Conservation (phyloP, 164 flowering plant genomes). For the Annona squamosa region DNA sequence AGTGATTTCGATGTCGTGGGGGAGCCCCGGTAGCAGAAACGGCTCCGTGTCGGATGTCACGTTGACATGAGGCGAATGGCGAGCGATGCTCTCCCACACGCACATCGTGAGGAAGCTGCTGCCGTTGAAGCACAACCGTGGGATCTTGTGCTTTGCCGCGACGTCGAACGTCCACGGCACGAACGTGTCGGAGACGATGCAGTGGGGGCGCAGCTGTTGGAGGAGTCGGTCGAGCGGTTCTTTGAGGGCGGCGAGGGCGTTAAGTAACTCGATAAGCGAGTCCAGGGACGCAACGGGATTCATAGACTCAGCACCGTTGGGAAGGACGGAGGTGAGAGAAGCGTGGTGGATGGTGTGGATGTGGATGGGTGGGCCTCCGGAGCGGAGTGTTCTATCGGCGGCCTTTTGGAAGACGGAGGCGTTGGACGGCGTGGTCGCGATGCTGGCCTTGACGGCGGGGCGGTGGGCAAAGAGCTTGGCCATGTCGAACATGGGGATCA, state of each 20-base stretch:
- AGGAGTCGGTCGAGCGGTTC: conserved; percentile 27
- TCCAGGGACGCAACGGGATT: conserved; percentile 27
- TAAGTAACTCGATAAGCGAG: conserved; percentile 21
- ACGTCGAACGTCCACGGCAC: conserved; percentile 43
- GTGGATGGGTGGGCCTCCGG: conserved; percentile 3
- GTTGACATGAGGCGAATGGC: conserved; percentile 24
- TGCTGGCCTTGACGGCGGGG: conserved; percentile 26
- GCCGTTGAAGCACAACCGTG: conserved; percentile 44
- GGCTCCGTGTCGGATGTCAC: conserved; percentile 30
- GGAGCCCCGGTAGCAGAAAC: conserved; percentile 40
- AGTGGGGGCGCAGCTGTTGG: conserved; percentile 30
- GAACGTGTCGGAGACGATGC: conserved; percentile 47
- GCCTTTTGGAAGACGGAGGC: conserved; percentile 32
- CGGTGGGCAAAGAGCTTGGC: conserved; percentile 34
- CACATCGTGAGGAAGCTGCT: conserved; percentile 31
- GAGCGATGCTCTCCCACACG: conserved; percentile 11
- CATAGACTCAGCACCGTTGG: conserved; percentile 39
- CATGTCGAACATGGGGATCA: conserved; percentile 43
- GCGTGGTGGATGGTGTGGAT: conserved; percentile 14
- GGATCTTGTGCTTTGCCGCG: conserved; percentile 36
- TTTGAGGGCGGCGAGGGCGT: conserved; percentile 24
- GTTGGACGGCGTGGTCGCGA: conserved; percentile 17
- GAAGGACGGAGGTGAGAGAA: conserved; percentile 31
- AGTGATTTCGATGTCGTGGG: conserved; percentile 16
- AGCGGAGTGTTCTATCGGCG: background rate